A percentile compares a stretch with the other conserved stretches of the same genome.
Evolutionary conservation across 2,329 filamentous ascomycete species (phyloP).

Genomic region (Pseudohalonectria lignicola): DNA sequence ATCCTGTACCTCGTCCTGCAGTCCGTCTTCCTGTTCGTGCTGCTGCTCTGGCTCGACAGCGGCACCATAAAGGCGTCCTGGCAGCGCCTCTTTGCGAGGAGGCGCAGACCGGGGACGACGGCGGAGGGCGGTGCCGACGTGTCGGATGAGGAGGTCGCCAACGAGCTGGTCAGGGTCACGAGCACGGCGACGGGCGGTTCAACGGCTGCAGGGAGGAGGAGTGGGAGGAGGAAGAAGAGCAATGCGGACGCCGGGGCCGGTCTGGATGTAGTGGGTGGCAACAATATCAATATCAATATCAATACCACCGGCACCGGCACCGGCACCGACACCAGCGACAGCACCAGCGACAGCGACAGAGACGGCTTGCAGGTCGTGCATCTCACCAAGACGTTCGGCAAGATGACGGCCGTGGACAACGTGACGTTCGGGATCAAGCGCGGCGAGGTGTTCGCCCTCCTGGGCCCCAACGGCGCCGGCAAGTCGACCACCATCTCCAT

Average conservation of each 20-base stretch:
- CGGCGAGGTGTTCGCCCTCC: conserved; percentile 76
- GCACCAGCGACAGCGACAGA: background rate
- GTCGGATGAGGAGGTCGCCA: conserved; percentile 49
- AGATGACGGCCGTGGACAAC: conserved; percentile 74
- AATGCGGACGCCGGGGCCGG: too few species aligned
- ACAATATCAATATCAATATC: background rate
- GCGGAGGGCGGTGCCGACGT: conserved; percentile 8
- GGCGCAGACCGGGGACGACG: conserved; percentile 9
- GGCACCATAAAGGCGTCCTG: conserved; percentile 52
- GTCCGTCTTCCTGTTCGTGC: conserved; percentile 54
- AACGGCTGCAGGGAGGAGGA: background rate
- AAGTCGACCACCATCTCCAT: conserved; percentile 85
- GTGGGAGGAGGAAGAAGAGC: background rate
- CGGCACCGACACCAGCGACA: background rate
- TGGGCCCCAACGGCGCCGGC: conserved; percentile 85
- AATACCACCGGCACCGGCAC: too few species aligned
- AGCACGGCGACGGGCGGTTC: conserved; percentile 22
- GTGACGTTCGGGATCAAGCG: conserved; percentile 71
- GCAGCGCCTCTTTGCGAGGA: conserved; percentile 27
- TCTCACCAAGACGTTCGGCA: conserved; percentile 68
- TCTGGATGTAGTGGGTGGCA: too few species aligned
- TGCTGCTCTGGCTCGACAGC: conserved; percentile 73
- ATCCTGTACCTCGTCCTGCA: conserved; percentile 77
- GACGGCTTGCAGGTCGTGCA: conserved; percentile 72
- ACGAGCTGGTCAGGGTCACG: conserved; percentile 54